Evolutionary conservation across 805 yeast genomes (phyloP).

Genomic region (Yarrowia hollandica): DNA sequence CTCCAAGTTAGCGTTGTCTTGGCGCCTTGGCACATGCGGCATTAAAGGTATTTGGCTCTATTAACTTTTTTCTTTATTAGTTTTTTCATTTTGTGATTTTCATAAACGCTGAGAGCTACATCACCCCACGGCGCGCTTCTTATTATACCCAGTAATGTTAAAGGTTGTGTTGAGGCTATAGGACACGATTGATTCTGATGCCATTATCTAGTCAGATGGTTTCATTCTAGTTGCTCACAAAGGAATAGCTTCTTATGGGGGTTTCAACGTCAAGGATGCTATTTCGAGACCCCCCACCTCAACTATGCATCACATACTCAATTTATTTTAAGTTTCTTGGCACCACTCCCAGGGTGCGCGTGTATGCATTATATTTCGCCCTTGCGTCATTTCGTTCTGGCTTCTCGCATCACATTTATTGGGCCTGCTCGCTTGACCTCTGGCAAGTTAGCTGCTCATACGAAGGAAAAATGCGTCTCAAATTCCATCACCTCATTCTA

Average conservation of each 20-base stretch:
- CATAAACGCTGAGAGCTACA: neutral
- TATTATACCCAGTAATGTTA: neutral
- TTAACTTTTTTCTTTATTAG: neutral
- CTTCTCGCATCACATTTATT: slow-evolving; percentile 1
- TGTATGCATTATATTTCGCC: slow-evolving; percentile 10
- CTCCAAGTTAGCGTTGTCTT: slow-evolving; percentile 3
- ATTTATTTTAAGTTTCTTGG: slow-evolving; percentile 1
- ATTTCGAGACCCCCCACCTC: slow-evolving; percentile 17
- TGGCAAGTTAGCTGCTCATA: neutral
- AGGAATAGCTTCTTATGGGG: no score
- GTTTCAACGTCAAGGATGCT: no score
- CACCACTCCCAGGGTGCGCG: slow-evolving; percentile 25
- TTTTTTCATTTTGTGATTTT: neutral
- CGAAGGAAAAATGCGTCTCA: slow-evolving; percentile 15
- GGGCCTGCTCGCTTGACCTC: neutral
- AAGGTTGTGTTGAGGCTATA: no score
- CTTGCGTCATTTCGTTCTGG: slow-evolving; percentile 10
- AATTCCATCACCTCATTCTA: slow-evolving; percentile 8
- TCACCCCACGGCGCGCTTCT: neutral
- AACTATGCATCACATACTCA: neutral
- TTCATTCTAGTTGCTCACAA: neutral
- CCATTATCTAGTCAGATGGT: no score
- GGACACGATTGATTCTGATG: no score
- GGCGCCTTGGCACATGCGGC: slow-evolving; percentile 26
- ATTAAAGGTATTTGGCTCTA: slow-evolving; percentile 3